Evolutionary conservation across 2,329 filamentous ascomycete genomes (phyloP).

Genomic region (Botrytis cinerea): DNA sequence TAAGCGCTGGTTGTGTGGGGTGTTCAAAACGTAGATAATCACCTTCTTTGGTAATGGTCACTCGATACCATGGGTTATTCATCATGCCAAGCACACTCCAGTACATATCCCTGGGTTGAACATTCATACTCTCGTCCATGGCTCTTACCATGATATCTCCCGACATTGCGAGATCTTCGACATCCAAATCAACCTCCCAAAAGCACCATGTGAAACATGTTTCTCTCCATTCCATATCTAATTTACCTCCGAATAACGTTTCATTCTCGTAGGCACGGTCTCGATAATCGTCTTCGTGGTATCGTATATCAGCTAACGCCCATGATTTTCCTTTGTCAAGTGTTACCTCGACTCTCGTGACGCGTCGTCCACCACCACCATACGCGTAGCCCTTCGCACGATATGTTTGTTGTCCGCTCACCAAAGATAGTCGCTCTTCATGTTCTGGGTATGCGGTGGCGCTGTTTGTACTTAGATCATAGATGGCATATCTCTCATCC

Average conservation of each 20-base stretch:
- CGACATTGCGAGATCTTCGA: constrained; percentile 61
- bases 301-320: constrained; percentile 74
- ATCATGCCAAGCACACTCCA: constrained; percentile 97
- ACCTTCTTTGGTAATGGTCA: constrained; percentile 71
- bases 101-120: constrained; percentile 91
- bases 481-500: constrained; percentile 90
- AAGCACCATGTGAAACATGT: constrained; percentile 90
- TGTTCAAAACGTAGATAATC: constrained; percentile 76
- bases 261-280: constrained; percentile 57
- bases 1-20: constrained; percentile 77
- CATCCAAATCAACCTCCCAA: constrained; percentile 72
- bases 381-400: constrained; percentile 81
- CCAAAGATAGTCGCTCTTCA: constrained; percentile 63
- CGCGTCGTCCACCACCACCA: constrained; percentile 78
- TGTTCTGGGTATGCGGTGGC: constrained; percentile 80
- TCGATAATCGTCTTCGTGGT: constrained; percentile 84
- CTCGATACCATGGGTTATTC: constrained; percentile 93
- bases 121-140: constrained; percentile 88
- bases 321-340: constrained; percentile 81
- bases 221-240: constrained; percentile 83
- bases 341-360: constrained; percentile 81
- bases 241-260: constrained; percentile 69
- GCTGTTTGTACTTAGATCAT: constrained; percentile 86
- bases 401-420: constrained; percentile 56
- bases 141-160: constrained; percentile 78